Evolutionary conservation across 495 filamentous ascomycete genomes (phyloP).

Genomic region (Paragyromitra xinjiangensis): DNA sequence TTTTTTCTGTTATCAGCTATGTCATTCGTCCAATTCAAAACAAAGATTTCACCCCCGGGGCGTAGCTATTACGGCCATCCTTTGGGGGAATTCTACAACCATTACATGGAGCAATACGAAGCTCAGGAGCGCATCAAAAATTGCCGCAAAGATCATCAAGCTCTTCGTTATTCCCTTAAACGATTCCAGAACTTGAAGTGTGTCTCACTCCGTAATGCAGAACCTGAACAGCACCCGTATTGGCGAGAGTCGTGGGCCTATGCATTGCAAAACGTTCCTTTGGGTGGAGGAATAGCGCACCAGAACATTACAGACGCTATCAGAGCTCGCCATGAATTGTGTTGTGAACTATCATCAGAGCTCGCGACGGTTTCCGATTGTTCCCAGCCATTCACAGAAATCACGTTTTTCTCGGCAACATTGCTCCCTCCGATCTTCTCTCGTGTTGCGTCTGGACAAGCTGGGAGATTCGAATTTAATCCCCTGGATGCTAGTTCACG

Average conservation of each 20-base stretch:
- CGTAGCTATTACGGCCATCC: slow-evolving; percentile 23
- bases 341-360: slow-evolving; percentile 13
- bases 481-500: slow-evolving; percentile 21
- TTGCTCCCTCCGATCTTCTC: slow-evolving; percentile 32
- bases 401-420: slow-evolving; percentile 32
- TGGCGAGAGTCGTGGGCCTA: slow-evolving; percentile 30
- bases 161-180: slow-evolving; percentile 18
- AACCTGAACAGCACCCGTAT: slow-evolving; percentile 32
- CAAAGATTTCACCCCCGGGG: slow-evolving; percentile 13
- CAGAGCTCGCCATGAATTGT: slow-evolving; percentile 16
- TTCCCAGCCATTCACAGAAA: slow-evolving; percentile 2
- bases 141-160: slow-evolving; percentile 12
- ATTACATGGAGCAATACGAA: slow-evolving; percentile 29
- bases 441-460: background rate
- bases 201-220: slow-evolving; percentile 25
- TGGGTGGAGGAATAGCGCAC: slow-evolving; percentile 34
- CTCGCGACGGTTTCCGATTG: background rate
- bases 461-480: slow-evolving; percentile 14
- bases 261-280: background rate
- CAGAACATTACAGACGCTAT: slow-evolving; percentile 34
- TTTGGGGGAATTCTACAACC: slow-evolving; percentile 32
- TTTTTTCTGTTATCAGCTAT: slow-evolving; percentile 15
- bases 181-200: slow-evolving; percentile 22
- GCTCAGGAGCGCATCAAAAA: slow-evolving; percentile 16
- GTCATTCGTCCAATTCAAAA: slow-evolving; percentile 32